Evolutionary conservation across 306 rosid species (phyloP).

Genomic region (Amphicarpaea edgeworthii): DNA sequence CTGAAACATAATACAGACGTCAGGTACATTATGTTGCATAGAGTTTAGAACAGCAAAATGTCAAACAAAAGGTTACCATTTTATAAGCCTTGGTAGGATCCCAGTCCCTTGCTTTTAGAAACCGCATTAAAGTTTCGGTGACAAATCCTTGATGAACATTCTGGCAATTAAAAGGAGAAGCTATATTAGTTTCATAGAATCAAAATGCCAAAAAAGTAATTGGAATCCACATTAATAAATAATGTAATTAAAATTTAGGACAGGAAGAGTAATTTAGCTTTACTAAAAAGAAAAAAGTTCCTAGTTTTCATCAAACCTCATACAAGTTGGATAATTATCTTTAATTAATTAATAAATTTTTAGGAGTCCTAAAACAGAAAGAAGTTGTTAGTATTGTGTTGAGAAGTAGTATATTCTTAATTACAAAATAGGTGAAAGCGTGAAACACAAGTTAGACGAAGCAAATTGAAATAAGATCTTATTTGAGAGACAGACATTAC

Average conservation of each 20-base stretch:
- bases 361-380: constrained; percentile 20
- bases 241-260: not conserved
- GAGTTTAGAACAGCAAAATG: constrained; percentile 6
- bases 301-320: constrained; percentile 13
- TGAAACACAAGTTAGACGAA: constrained; percentile 14
- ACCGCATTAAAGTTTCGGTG: constrained; percentile 69
- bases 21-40: not conserved
- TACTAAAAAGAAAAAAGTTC: constrained; percentile 8
- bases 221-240: not conserved
- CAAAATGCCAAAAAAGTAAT: constrained; percentile 22
- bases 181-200: not conserved
- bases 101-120: constrained; percentile 91
- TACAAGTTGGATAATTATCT: not conserved
- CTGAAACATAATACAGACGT: constrained; percentile 58
- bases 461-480: constrained; percentile 38
- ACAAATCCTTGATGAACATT: constrained; percentile 85
- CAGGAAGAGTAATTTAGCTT: constrained; percentile 19
- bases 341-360: not conserved
- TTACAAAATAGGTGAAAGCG: not conserved
- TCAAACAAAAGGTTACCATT: constrained; percentile 66
- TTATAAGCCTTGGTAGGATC: constrained; percentile 75
- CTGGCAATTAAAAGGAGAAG: constrained; percentile 52
- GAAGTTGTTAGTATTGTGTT: not conserved
- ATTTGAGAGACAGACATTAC: constrained; percentile 28
- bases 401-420: not conserved